Evolutionary conservation across 768 basidiomycete species (phyloP).

Genomic region (Cubamyces sp.): DNA sequence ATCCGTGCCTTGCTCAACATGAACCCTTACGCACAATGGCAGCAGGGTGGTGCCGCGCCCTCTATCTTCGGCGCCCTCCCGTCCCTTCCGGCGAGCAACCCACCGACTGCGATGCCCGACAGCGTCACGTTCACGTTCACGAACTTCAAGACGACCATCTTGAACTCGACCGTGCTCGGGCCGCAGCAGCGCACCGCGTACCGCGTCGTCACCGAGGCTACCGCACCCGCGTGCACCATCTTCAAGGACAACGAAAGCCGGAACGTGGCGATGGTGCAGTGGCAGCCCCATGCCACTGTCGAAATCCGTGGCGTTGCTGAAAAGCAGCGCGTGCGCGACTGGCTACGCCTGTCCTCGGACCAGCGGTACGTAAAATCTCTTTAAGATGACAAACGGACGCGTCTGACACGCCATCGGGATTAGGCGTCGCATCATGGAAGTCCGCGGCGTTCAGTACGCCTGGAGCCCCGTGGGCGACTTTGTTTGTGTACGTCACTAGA

Average conservation of each 20-base stretch:
- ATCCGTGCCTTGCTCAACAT: slow-evolving; percentile 6
- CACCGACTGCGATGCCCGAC: slow-evolving; percentile 33
- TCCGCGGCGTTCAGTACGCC: slow-evolving; percentile 52
- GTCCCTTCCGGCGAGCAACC: slow-evolving; percentile 40
- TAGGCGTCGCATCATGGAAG: slow-evolving; percentile 50
- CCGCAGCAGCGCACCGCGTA: slow-evolving; percentile 53
- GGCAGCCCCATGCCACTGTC: slow-evolving; percentile 51
- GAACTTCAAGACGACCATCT: slow-evolving; percentile 51
- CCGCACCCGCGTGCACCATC: slow-evolving; percentile 55
- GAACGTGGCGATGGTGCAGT: slow-evolving; percentile 60
- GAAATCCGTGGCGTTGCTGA: slow-evolving; percentile 55
- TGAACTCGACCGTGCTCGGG: slow-evolving; percentile 59
- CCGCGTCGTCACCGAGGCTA: slow-evolving; percentile 52
- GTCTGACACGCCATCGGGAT: slow-evolving; percentile 6
- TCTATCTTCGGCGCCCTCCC: slow-evolving; percentile 70
- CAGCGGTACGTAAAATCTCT: slow-evolving; percentile 39
- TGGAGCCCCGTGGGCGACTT: slow-evolving; percentile 60
- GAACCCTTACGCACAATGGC: slow-evolving; percentile 34
- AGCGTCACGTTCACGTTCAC: slow-evolving; percentile 54
- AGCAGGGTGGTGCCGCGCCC: slow-evolving; percentile 39
- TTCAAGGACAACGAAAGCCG: slow-evolving; percentile 52
- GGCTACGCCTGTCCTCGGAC: slow-evolving; percentile 58
- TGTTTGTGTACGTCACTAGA: slow-evolving; percentile 49
- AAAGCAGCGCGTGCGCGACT: slow-evolving; percentile 54
- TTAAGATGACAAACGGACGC: too few relatives aligned